These are phyloP conservation scores for Eucalyptus sp. DNA, from an alignment of 345 rosid species.

Conservation along the genomic window DNA sequence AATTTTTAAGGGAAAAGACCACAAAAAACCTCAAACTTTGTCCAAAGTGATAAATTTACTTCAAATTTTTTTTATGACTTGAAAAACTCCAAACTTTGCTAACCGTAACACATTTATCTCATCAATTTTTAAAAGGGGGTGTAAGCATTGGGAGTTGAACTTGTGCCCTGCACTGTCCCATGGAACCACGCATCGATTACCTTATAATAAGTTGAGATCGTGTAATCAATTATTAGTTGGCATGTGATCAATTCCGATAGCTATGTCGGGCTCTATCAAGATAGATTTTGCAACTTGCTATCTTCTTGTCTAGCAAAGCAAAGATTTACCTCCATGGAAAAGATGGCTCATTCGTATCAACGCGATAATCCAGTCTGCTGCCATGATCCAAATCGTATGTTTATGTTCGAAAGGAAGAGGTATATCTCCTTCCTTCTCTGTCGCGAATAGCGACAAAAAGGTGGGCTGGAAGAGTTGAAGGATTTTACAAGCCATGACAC, in stretches of 20 bases:
- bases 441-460: background rate
- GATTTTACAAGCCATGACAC: background rate
- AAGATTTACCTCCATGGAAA: background rate
- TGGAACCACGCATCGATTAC: rapidly evolving
- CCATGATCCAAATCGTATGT: background rate
- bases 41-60: no score
- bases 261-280: rapidly evolving
- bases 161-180: rapidly evolving
- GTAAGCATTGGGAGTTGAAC: background rate
- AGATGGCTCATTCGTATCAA: background rate
- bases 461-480: background rate
- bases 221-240: no score
- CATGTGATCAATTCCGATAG: rapidly evolving
- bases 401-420: background rate
- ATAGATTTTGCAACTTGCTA: background rate
- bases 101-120: no score
- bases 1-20: background rate
- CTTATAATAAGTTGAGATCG: background rate
- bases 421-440: background rate
- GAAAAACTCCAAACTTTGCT: no score
- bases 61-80: no score
- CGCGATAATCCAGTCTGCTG: background rate
- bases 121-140: background rate
- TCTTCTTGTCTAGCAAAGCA: background rate
- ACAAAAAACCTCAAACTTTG: no score